Evolutionary conservation across 148 eudicot genomes (phyloP), one percentile per base, ranked within the genome.

Genomic region (Heliamphora exappendiculata): DNA sequence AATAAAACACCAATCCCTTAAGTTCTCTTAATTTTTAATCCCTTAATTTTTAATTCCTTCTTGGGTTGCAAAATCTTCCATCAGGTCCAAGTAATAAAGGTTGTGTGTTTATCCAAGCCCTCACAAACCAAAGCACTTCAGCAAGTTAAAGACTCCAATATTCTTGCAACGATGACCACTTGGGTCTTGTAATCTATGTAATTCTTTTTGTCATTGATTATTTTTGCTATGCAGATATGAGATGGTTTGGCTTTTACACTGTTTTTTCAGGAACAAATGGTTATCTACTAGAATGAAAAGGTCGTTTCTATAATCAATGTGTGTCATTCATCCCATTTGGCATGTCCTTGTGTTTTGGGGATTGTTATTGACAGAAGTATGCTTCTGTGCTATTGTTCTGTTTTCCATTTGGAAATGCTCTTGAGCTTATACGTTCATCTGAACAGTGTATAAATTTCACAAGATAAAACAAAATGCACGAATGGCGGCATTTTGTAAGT

Each of bases 21-120:
- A n/a, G n/a, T n/a, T n/a, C n/a, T n/a, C n/a, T n/a, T n/a, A n/a
- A n/a, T n/a, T n/a, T n/a, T n/a, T n/a, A n/a, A n/a, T n/a, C n/a
- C n/a, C n/a, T n/a, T n/a, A n/a, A n/a, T n/a, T n/a, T n/a, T n/a
- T n/a, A n/a, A n/a, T 64, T 74, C 51, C 13, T 74, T 26, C 0
- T 36, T 26, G 55, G 70, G 26, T 45, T 49, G 53, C 74, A 20
- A 7, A 19, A 72, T 75, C 59, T 75, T 73, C 49, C 49, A 58
- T 51, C 66, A 29, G 36, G 59, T 64, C 70, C 67, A 71, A 72
- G 65, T 49, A 85, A 85, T 78, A 81, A 83, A 78, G 45, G 78
- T 66, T 70, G 58, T 70, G 50, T 41, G 60, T 28, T 74, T 76
- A 64, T 74, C 31, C 17, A n/a, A 20, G 37, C 20, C 29, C 64